Evolutionary conservation across 2,329 filamentous ascomycete species (phyloP).

Genomic region (Gyromitra esculenta): DNA sequence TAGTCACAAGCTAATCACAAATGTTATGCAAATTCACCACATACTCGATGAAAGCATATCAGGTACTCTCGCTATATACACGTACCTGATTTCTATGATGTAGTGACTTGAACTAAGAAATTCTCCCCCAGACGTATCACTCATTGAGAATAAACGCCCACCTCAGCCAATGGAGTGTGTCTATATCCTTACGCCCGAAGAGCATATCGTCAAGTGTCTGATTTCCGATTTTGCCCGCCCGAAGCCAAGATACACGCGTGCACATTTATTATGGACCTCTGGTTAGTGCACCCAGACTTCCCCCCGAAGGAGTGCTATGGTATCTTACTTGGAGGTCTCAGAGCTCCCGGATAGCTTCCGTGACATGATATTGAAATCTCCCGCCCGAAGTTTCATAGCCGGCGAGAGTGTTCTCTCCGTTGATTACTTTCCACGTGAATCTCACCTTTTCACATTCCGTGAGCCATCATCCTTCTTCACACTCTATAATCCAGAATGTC

Average conservation of each 20-base stretch:
- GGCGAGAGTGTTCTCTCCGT: conserved; percentile 83
- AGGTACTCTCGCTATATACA: conserved; percentile 68
- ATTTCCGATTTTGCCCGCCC: conserved; percentile 89
- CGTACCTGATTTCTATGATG: conserved; percentile 12
- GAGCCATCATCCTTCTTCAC: conserved; percentile 96
- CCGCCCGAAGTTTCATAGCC: conserved; percentile 71
- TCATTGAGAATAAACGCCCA: conserved; percentile 85
- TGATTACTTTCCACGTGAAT: conserved; percentile 90
- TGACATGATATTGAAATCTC: conserved; percentile 54
- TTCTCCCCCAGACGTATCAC: conserved; percentile 81
- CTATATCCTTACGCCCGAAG: conserved; percentile 85
- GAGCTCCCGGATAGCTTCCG: conserved; percentile 51
- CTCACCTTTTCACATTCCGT: conserved; percentile 87
- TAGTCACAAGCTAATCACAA: conserved; percentile 86
- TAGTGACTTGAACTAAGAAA: conserved; percentile 3
- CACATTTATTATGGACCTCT: conserved; percentile 86
- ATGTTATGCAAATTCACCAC: conserved; percentile 92
- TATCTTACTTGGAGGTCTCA: conserved; percentile 39
- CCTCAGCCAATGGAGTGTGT: conserved; percentile 92
- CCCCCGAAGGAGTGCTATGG: background rate
- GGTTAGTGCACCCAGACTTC: conserved; percentile 61
- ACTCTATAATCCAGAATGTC: conserved; percentile 90
- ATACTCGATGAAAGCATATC: conserved; percentile 97
- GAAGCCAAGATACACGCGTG: conserved; percentile 74
- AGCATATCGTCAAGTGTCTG: conserved; percentile 91